Conservation (phyloP, 352 stramenopile genomes). For the Pythium volutum region DNA sequence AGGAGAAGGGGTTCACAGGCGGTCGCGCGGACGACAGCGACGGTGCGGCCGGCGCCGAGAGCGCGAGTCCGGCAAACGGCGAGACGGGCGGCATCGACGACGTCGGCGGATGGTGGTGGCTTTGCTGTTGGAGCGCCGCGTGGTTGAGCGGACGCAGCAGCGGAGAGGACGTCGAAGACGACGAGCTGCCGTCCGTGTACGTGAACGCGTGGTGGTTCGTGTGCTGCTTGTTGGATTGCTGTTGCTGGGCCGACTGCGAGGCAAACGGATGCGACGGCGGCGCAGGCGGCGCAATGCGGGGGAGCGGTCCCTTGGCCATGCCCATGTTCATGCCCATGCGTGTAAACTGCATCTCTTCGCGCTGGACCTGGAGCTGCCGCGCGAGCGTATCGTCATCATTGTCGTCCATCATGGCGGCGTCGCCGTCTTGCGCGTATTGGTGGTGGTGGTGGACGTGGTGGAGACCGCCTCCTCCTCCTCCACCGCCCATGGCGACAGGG, state of each 20-base stretch:
- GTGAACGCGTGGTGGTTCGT: constrained; percentile 46
- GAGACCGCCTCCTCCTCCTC: background rate
- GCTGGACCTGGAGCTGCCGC: constrained; percentile 70
- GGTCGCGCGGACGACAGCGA: constrained; percentile 31
- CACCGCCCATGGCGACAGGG: constrained; percentile 1
- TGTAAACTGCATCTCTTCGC: constrained; percentile 79
- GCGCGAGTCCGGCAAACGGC: constrained; percentile 64
- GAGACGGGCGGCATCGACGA: constrained; percentile 60
- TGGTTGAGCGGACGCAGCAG: constrained; percentile 27
- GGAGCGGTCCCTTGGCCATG: constrained; percentile 31
- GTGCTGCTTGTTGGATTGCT: background rate
- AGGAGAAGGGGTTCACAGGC: constrained; percentile 54
- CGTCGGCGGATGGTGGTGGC: constrained; percentile 31
- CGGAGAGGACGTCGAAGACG: constrained; percentile 28
- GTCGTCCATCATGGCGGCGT: constrained; percentile 43
- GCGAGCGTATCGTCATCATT: constrained; percentile 49
- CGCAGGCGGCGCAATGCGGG: constrained; percentile 29
- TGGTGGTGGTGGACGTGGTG: constrained; percentile 13
- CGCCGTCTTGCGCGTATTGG: constrained; percentile 6
- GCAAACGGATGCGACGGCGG: constrained; percentile 27
- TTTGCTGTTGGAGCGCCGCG: constrained; percentile 1
- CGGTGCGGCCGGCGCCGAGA: constrained; percentile 61
- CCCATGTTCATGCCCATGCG: constrained; percentile 12
- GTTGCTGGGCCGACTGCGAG: constrained; percentile 16
- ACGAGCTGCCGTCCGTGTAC: constrained; percentile 43